These are phyloP conservation scores for Reutealis trisperma DNA, from an alignment of 345 rosid genomes.

Conservation along the genomic window DNA sequence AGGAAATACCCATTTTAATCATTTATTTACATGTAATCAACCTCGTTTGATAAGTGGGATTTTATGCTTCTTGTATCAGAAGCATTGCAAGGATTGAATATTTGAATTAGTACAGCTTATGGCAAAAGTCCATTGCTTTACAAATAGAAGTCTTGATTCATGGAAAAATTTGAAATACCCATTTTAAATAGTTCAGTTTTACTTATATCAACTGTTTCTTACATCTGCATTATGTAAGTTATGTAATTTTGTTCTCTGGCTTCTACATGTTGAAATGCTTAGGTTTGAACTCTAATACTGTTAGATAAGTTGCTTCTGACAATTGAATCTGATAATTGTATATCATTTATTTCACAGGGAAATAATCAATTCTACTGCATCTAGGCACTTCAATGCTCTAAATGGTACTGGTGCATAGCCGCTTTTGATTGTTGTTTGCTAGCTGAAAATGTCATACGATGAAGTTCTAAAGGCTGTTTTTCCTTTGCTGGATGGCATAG, in stretches of 20 bases:
- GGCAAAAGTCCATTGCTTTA: background rate
- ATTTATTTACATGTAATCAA: too few relatives aligned
- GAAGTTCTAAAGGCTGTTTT: constrained; percentile 84
- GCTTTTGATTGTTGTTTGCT: constrained; percentile 12
- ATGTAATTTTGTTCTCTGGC: background rate
- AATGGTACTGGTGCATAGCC: constrained; percentile 15
- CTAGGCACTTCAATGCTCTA: background rate
- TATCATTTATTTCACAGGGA: constrained; percentile 15
- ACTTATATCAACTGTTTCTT: background rate
- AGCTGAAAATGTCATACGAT: constrained; percentile 52
- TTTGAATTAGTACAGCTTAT: background rate
- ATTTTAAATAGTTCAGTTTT: background rate
- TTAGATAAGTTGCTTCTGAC: background rate
- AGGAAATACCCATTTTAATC: background rate
- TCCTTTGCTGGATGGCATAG: constrained; percentile 68
- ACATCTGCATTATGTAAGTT: background rate
- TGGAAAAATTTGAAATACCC: background rate
- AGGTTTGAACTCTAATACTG: background rate
- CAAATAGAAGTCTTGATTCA: background rate
- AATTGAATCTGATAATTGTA: constrained; percentile 4
- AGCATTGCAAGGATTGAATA: background rate
- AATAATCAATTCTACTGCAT: background rate
- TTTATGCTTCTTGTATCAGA: too few relatives aligned
- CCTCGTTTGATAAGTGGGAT: background rate
- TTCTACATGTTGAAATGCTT: background rate